Base-by-base conservation (phyloP, 2,329 filamentous ascomycete species). In the Fusarium dlaminii region DNA sequence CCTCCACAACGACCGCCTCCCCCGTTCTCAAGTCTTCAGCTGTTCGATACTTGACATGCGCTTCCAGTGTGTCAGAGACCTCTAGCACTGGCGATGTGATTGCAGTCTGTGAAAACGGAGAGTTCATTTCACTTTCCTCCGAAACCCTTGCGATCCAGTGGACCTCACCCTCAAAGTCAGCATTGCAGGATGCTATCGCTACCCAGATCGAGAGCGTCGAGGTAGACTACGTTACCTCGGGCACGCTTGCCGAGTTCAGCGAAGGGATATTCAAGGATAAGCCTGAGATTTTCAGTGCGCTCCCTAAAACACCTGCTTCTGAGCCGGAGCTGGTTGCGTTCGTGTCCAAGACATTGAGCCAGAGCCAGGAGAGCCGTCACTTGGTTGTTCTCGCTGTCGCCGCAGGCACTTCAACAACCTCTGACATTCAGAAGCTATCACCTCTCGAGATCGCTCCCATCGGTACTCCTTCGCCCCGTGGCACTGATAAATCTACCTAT, bases 121-220 rank as follows among this genome's bases (percentile, higher is more conserved):
- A 90, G 66, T 83, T 93, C 27, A 77, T 88, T 14, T 90, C 89
- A 63, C 83, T 93, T 20, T 88, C 91, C 51, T 87, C 88, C 6
- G 89, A 92, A 73, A 81, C 70, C 13, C 75, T 84, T 24, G 70
- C 77, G 7, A 57, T 81, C 13, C 81, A 80, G 52, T 84, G 83
- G 83, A 78, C 79, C 17, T 75, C 82, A 5, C 78, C 80, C 13
- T 76, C 80, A n/a, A 81, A 79, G 57, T 77, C 82, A 15, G 69
- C 77, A 36, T 75, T 84, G 5, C 81, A 84, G 68, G 82, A 84
- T 56, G 78, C 77, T 27, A 75, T 83, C 46, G 75, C 81, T 24
- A 74, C 75, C 14, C 63, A 76, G 55, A 77, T 84, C 34, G 78
- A 80, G n/a, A 66, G 69, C 15, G 83, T 89, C 40, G 82, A 81